These are phyloP conservation scores for Byssothecium circinans DNA, from an alignment of 2,329 filamentous ascomycete species.

Conservation along the genomic window DNA sequence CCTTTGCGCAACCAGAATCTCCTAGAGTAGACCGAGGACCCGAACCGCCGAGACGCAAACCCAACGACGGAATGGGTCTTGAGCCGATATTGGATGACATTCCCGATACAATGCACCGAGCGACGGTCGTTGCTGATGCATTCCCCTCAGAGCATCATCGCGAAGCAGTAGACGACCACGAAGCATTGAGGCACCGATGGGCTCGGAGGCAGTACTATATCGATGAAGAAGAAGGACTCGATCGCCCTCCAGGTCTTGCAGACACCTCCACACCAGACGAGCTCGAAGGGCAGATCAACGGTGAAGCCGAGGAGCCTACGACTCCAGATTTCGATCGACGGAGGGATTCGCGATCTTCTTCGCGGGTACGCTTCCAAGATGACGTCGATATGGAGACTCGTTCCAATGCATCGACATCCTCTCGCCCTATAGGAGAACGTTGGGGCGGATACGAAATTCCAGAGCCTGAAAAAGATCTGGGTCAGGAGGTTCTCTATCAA, in stretches of 20 bases:
- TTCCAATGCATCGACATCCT: conserved; percentile 73
- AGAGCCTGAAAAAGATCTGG: conserved; percentile 77
- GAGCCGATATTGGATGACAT: conserved; percentile 27
- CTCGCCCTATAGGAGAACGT: conserved; percentile 65
- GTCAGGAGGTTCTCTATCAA: conserved; percentile 87
- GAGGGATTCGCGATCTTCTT: conserved; percentile 69
- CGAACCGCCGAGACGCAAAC: conserved; percentile 34
- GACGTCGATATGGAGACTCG: conserved; percentile 69
- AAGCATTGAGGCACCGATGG: conserved; percentile 66
- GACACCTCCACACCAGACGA: conserved; percentile 4
- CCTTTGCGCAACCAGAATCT: conserved; percentile 45
- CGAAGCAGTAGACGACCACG: conserved; percentile 27
- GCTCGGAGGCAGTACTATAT: conserved; percentile 77
- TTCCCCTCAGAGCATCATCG: conserved; percentile 17
- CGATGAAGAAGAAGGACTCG: conserved; percentile 78
- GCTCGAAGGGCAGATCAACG: conserved; percentile 15
- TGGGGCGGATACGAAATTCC: conserved; percentile 80
- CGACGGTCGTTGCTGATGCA: conserved; percentile 1
- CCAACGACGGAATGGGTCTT: conserved; percentile 33
- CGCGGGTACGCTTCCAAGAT: conserved; percentile 76
- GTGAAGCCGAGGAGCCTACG: conserved; percentile 3
- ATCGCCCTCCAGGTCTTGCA: conserved; percentile 21
- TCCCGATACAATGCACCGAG: conserved; percentile 25
- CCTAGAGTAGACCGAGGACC: conserved; percentile 20
- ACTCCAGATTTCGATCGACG: conserved; percentile 12